Conservation (phyloP, 2,329 filamentous ascomycete species). For the Didymella segeticola region DNA sequence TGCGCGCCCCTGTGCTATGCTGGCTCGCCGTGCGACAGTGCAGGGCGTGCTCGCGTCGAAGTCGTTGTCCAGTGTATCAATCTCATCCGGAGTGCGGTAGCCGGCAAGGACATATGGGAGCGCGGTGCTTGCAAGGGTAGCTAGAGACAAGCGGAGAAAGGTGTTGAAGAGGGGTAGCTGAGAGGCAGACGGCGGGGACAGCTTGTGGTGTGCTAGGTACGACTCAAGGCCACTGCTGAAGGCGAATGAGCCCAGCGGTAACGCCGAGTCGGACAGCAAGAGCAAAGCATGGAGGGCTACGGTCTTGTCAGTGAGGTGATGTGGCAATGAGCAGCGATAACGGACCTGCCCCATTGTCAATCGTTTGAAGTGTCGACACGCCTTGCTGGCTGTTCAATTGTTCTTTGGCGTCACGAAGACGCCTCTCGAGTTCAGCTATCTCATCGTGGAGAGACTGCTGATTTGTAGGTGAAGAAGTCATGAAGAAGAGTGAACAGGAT, state of each 20-base stretch:
- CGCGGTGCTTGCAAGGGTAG: slow-evolving; percentile 73
- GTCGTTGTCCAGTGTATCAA: slow-evolving; percentile 72
- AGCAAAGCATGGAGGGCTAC: slow-evolving; percentile 70
- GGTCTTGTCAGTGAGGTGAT: background rate
- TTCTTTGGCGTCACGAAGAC: slow-evolving; percentile 55
- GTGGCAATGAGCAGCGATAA: background rate
- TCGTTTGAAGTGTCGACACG: slow-evolving; percentile 3
- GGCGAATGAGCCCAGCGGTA: slow-evolving; percentile 85
- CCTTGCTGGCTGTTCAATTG: slow-evolving; percentile 50
- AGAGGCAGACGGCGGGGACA: slow-evolving; percentile 37
- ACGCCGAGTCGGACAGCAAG: slow-evolving; percentile 79
- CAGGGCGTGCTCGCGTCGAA: slow-evolving; percentile 79
- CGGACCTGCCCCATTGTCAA: slow-evolving; percentile 9
- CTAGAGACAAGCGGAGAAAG: slow-evolving; percentile 75
- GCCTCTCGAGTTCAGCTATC: slow-evolving; percentile 64
- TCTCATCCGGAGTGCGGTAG: slow-evolving; percentile 60
- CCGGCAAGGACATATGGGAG: slow-evolving; percentile 77
- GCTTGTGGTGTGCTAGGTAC: slow-evolving; percentile 72
- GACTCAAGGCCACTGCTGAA: slow-evolving; percentile 85
- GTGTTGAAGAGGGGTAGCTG: slow-evolving; percentile 60
- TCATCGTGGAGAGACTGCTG: slow-evolving; percentile 55
- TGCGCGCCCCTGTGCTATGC: slow-evolving; percentile 76
- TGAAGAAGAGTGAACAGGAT: slow-evolving; percentile 26
- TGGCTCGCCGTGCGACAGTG: slow-evolving; percentile 78
- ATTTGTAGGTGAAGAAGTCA: slow-evolving; percentile 31